These are phyloP conservation scores for Mucor saturninus DNA, from an alignment of 371 early-diverging fungal species.

Conservation along the genomic window DNA sequence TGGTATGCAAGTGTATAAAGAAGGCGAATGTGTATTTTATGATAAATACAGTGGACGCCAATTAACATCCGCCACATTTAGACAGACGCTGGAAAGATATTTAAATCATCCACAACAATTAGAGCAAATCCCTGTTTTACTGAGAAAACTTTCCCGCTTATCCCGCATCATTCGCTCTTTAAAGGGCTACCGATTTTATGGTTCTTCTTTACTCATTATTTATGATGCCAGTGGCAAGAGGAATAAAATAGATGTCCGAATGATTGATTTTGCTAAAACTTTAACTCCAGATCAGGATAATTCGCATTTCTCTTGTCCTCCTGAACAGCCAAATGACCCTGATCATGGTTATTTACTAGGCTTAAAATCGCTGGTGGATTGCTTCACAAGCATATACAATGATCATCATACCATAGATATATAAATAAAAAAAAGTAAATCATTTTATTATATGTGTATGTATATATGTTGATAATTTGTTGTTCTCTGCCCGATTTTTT, in stretches of 20 bases:
- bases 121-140: conserved; percentile 76
- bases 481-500: conserved; percentile 3
- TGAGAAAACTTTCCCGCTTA: conserved; percentile 72
- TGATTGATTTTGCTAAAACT: conserved; percentile 95
- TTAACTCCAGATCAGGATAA: conserved; percentile 35
- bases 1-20: conserved; percentile 83
- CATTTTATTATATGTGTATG: background rate
- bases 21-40: conserved; percentile 61
- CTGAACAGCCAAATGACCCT: conserved; percentile 55
- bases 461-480: background rate
- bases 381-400: conserved; percentile 64
- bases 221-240: conserved; percentile 44
- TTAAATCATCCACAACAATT: conserved; percentile 68
- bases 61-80: conserved; percentile 74
- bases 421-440: background rate
- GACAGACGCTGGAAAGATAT: conserved; percentile 72
- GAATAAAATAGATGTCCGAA: conserved; percentile 72
- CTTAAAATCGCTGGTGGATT: conserved; percentile 64
- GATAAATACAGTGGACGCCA: conserved; percentile 96
- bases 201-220: conserved; percentile 81
- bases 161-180: conserved; percentile 72
- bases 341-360: conserved; percentile 81
- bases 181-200: conserved; percentile 87
- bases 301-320: conserved; percentile 58
- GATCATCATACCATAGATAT: background rate